phyloP scores from a whole-genome alignment of 2,329 filamentous ascomycete species.

The Cladobotryum mycophilum region DNA sequence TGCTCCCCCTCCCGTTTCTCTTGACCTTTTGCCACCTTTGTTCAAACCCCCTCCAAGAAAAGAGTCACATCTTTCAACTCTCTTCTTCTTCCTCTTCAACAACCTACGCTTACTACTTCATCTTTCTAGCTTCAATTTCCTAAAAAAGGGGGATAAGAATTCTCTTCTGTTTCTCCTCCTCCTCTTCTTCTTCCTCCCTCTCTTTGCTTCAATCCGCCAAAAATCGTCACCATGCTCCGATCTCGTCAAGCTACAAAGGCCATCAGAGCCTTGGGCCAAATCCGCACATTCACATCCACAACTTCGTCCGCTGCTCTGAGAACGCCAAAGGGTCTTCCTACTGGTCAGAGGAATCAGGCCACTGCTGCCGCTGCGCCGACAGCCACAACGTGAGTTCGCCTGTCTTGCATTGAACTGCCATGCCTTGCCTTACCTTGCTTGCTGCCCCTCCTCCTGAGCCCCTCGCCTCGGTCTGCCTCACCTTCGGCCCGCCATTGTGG shows the following conservation, averaged over 20 bases:
- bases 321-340: constrained; percentile 34
- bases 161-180: background rate
- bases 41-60: too few relatives aligned
- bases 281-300: constrained; percentile 36
- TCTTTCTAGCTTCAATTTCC: too few relatives aligned
- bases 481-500: too few relatives aligned
- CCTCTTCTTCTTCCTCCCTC: background rate
- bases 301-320: constrained; percentile 30
- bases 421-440: background rate
- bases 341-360: constrained; percentile 41
- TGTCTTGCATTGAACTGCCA: background rate
- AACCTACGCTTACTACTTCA: too few relatives aligned
- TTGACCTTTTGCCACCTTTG: too few relatives aligned
- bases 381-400: too few relatives aligned
- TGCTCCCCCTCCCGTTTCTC: too few relatives aligned
- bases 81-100: too few relatives aligned
- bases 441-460: too few relatives aligned
- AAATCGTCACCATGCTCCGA: constrained; percentile 39
- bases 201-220: background rate
- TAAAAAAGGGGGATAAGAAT: too few relatives aligned
- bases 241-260: constrained; percentile 41
- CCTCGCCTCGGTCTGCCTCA: too few relatives aligned
- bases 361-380: constrained; percentile 32
- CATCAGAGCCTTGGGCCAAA: constrained; percentile 37
- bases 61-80: too few relatives aligned